A percentile compares a stretch with the other conserved stretches of the same genome.
These are phyloP conservation scores for Fusarium tricinctum DNA, from an alignment of 2,329 filamentous ascomycete genomes.

Conservation along the genomic window DNA sequence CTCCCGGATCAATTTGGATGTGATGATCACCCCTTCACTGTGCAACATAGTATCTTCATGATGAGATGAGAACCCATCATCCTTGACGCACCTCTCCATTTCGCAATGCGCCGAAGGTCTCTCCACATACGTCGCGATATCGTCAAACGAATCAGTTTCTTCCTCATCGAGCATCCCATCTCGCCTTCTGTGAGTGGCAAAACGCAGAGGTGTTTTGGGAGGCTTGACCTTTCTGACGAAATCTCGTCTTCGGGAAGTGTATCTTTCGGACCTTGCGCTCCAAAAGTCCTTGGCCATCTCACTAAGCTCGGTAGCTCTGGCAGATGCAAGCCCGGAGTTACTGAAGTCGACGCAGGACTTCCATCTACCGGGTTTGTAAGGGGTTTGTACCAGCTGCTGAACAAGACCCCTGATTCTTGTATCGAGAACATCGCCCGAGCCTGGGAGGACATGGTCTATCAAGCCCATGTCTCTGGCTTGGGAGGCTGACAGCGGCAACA, in stretches of 20 bases:
- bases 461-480: conserved; percentile 15
- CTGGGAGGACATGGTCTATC: conserved; percentile 16
- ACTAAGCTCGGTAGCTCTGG: conserved; percentile 11
- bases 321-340: not conserved
- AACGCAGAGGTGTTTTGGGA: conserved; percentile 7
- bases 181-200: conserved; percentile 17
- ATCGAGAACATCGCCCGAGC: conserved; percentile 10
- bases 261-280: conserved; percentile 28
- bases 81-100: not conserved
- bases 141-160: conserved; percentile 23
- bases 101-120: not conserved
- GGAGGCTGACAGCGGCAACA: conserved; percentile 20
- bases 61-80: not conserved
- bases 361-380: conserved; percentile 5
- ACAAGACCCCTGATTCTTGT: not conserved
- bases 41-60: not conserved
- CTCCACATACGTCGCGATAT: conserved; percentile 1
- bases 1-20: not conserved
- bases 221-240: conserved; percentile 27
- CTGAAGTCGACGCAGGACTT: conserved; percentile 10
- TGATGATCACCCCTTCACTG: not conserved
- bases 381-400: not conserved
- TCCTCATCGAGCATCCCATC: conserved; percentile 10
- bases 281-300: conserved; percentile 36
- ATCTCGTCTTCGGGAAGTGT: conserved; percentile 2